These are phyloP conservation scores for Apiospora koreana DNA, from an alignment of 2,329 filamentous ascomycete genomes.

Conservation along the genomic window DNA sequence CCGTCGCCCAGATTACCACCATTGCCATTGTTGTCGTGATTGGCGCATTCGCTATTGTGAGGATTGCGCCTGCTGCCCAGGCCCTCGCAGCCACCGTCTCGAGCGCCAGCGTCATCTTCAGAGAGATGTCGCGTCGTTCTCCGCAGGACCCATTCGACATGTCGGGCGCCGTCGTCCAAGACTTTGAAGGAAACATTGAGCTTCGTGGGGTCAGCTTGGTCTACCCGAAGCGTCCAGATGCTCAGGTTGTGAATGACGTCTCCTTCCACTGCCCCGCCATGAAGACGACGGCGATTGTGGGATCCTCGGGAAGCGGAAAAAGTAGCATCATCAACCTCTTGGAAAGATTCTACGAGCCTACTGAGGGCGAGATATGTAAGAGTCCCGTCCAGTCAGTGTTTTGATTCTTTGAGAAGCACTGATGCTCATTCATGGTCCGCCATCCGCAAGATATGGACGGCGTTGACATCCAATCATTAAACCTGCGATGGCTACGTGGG, in stretches of 20 bases:
- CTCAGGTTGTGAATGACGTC: slow-evolving; percentile 43
- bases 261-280: slow-evolving; percentile 44
- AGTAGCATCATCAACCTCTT: slow-evolving; percentile 84
- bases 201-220: slow-evolving; percentile 44
- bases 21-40: slow-evolving; percentile 61
- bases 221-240: slow-evolving; percentile 46
- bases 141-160: slow-evolving; percentile 37
- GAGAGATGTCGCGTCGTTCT: slow-evolving; percentile 39
- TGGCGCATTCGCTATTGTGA: slow-evolving; percentile 26
- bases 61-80: slow-evolving; percentile 49
- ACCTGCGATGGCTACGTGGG: slow-evolving; percentile 83
- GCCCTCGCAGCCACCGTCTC: slow-evolving; percentile 39
- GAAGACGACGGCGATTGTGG: slow-evolving; percentile 44
- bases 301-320: slow-evolving; percentile 18
- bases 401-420: background rate
- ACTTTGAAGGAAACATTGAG: slow-evolving; percentile 35
- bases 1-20: slow-evolving; percentile 46
- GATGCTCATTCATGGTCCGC: background rate
- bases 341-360: slow-evolving; percentile 87
- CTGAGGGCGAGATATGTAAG: slow-evolving; percentile 57
- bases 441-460: slow-evolving; percentile 61
- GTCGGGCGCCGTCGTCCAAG: slow-evolving; percentile 23
- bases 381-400: background rate
- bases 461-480: slow-evolving; percentile 73
- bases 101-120: slow-evolving; percentile 37